Evolutionary conservation across 1,284 basidiomycete species (phyloP), one percentile per base, ranked within the genome.

Genomic region (Moniliella sp.): DNA sequence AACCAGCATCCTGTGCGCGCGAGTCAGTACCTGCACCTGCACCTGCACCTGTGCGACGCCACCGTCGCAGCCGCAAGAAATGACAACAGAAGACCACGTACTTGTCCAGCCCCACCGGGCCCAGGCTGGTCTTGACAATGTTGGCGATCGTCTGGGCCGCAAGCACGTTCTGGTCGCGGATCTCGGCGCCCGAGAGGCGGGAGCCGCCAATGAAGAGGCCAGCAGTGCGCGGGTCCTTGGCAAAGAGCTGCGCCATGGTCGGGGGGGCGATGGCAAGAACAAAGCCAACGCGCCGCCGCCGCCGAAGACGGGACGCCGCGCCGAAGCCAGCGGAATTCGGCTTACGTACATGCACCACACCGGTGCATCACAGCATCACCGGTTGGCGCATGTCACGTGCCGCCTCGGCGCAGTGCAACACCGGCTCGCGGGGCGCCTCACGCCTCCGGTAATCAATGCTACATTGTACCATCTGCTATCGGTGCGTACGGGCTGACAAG

Each of bases 121-220:
- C 91, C 27, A 99, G 63, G 28, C 83, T 91, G 50, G 80, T 91
- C 69, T 91, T 94, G 34, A 99, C 75, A 48, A 94, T 78, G 65
- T 99, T 97, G 42, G 91, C 82, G 52, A 99, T 91, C 7, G 84
- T 77, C 61, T 83, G 78, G 30, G 86, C 88, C 29, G 91, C 88
- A 50, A 83, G 74, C 47, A 97, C 91, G 42, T 64, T 64, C 66
- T 91, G 83, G 66, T 93, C 83, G 42, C 86, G 73, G 37, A 94
- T 80, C 63, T 93, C 86, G 57, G 86, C 81, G 7, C 86, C 86
- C 52, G 80, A 79, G 19, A 88, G 75, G 58, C 86, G 72, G 64
- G 88, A 78, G 25, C 86, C 86, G 40, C 86, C 86, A 27, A 93
- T 69, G 62, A 94, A 93, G 32, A 57, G 52, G 28, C 56, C 56